These are phyloP conservation scores for Erysimum cheiri DNA, from an alignment of 441 rosid genomes.

Conservation along the genomic window DNA sequence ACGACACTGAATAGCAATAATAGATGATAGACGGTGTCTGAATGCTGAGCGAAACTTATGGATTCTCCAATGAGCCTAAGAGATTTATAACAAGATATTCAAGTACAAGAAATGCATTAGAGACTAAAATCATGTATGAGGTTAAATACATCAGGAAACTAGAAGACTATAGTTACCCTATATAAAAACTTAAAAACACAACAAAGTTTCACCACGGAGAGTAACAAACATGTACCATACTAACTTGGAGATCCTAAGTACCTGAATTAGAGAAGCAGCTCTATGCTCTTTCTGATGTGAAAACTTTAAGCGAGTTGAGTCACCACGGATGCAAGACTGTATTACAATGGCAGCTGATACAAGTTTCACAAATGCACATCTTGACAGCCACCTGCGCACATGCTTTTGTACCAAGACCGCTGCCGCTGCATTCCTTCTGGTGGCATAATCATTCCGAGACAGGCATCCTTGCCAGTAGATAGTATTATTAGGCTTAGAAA, in stretches of 20 bases:
- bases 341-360: conserved; percentile 58
- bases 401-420: conserved; percentile 73
- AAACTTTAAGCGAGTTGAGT: conserved; percentile 64
- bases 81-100: conserved; percentile 32
- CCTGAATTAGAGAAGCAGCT: conserved; percentile 88
- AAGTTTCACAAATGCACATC: conserved; percentile 58
- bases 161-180: conserved; percentile 16
- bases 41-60: conserved; percentile 73
- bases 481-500: conserved; percentile 42
- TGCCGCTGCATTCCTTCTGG: conserved; percentile 74
- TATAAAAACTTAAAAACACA: conserved; percentile 18
- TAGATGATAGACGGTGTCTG: conserved; percentile 60
- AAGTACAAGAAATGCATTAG: conserved; percentile 23
- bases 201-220: too few relatives aligned
- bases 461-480: conserved; percentile 70
- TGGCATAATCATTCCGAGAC: conserved; percentile 63
- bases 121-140: conserved; percentile 34
- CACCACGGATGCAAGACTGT: conserved; percentile 77
- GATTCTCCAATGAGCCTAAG: conserved; percentile 83
- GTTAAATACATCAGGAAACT: conserved; percentile 29
- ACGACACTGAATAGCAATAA: conserved; percentile 83
- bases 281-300: conserved; percentile 59
- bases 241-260: conserved; percentile 33
- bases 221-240: not conserved
- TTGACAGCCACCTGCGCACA: conserved; percentile 66